Evolutionary conservation across 108 stramenopile species (phyloP).

Genomic region (Stephanodiscus minutulus): DNA sequence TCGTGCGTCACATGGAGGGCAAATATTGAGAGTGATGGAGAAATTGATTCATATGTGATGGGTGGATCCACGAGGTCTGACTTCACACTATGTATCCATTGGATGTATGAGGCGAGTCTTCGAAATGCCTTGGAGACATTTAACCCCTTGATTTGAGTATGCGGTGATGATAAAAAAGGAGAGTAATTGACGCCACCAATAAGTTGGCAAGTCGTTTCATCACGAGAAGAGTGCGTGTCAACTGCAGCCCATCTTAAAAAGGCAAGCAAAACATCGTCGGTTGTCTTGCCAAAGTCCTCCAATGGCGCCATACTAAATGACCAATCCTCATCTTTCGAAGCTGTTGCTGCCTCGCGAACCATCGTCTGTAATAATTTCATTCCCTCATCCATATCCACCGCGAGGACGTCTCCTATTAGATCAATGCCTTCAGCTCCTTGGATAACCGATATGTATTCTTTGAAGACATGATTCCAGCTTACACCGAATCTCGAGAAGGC

Average conservation of each 20-base stretch:
- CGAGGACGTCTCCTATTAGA: constrained; percentile 35
- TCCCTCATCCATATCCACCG: constrained; percentile 28
- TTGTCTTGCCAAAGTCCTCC: constrained; percentile 42
- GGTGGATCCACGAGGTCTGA: constrained; percentile 53
- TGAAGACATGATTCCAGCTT: constrained; percentile 49
- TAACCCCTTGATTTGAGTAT: constrained; percentile 18
- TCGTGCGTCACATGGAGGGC: constrained; percentile 53
- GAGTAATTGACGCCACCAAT: constrained; percentile 41
- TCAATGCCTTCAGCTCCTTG: constrained; percentile 47
- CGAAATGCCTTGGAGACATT: constrained; percentile 77
- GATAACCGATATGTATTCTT: constrained; percentile 43
- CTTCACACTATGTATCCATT: constrained; percentile 67
- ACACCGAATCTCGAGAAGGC: constrained; percentile 45
- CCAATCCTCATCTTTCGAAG: constrained; percentile 47
- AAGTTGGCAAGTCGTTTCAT: constrained; percentile 35
- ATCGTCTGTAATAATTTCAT: constrained; percentile 26
- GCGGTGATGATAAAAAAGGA: constrained; percentile 6
- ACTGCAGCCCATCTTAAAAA: constrained; percentile 52
- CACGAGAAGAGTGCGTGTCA: constrained; percentile 35
- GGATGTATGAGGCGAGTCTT: constrained; percentile 59
- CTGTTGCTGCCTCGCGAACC: constrained; percentile 28
- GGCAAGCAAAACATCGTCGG: constrained; percentile 53
- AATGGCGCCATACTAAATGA: constrained; percentile 39
- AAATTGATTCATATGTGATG: constrained; percentile 50
- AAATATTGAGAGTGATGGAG: constrained; percentile 41